Base-by-base conservation (phyloP, 2,329 filamentous ascomycete species). In the Botryotinia narcissicola region DNA sequence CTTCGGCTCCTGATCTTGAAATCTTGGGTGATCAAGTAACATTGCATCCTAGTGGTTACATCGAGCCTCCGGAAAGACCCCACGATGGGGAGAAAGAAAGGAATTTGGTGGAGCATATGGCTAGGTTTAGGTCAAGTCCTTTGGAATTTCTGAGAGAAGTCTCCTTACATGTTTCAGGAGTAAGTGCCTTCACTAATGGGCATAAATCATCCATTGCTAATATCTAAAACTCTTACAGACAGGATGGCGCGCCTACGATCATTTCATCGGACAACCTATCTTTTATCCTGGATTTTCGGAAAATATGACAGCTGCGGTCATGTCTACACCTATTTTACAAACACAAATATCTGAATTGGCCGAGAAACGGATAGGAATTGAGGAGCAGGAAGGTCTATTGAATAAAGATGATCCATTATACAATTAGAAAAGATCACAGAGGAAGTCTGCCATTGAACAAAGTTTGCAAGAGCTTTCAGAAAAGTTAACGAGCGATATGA, bases 221-320 rank as follows among this genome's bases (percentile, higher is more conserved):
- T 20, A 10, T n/a, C 46, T 63, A 32, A 63, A 32, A 7, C 29
- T 20, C 46, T 20, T 25, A 8, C 22, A 73, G 72, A 92, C 93
- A 69, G 95, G 95, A 81, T 99, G 96, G 96, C 93, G 96, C 75
- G 93, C 93, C 74, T 99, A 99, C 84, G 94, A 98, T 80, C 86
- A 92, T 75, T 88, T 95, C 75, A 91, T 98, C 78, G 96, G 96
- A 35, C 95, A 97, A 81, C 94, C 94, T 16, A 91, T 98, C 76
- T 98, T 95, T 84, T 99, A 98, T 82, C 84, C 91, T 0, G 96
- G 96, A 40, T 99, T 97, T 83, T 92, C 91, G 42, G 95, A 98
- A 76, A 90, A 94, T 74, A 97, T 99, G 89, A 97, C 93, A 83
- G 85, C 86, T 35, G 87, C 88, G 78, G 92, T 98, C 42, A 84